Evolutionary conservation across 257 asterid species (phyloP).

Genomic region (Sherardia arvensis): DNA sequence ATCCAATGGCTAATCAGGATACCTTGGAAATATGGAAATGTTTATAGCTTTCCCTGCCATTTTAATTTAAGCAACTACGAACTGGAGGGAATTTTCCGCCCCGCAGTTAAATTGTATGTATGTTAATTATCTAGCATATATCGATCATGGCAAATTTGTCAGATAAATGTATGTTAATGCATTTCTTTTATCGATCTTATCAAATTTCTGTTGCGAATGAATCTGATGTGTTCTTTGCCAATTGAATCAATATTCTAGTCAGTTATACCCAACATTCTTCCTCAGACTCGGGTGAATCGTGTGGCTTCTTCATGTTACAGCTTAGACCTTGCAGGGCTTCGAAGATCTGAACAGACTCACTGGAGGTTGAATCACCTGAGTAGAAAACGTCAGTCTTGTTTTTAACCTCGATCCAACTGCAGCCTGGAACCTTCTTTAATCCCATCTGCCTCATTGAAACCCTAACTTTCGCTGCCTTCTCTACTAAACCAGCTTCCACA

Average conservation of each 20-base stretch:
- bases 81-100: not conserved
- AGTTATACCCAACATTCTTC: constrained; percentile 18
- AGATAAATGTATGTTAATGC: not conserved
- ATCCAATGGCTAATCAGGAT: not conserved
- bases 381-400: constrained; percentile 51
- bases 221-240: not conserved
- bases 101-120: not conserved
- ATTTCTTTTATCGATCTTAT: not conserved
- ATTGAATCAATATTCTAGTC: not conserved
- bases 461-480: constrained; percentile 71
- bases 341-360: constrained; percentile 29
- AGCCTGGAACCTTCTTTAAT: constrained; percentile 60
- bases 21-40: not conserved
- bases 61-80: not conserved
- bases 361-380: constrained; percentile 64
- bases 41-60: not conserved
- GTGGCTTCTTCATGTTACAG: constrained; percentile 29
- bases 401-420: constrained; percentile 81
- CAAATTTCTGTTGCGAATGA: not conserved
- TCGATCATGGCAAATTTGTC: not conserved
- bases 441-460: constrained; percentile 56
- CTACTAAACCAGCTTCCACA: constrained; percentile 49
- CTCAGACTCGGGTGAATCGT: constrained; percentile 19
- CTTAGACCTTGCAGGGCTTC: constrained; percentile 38
- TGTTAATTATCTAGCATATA: constrained; percentile 3